Conservation (phyloP, 208 protist species). For the Angomonas deanei region DNA sequence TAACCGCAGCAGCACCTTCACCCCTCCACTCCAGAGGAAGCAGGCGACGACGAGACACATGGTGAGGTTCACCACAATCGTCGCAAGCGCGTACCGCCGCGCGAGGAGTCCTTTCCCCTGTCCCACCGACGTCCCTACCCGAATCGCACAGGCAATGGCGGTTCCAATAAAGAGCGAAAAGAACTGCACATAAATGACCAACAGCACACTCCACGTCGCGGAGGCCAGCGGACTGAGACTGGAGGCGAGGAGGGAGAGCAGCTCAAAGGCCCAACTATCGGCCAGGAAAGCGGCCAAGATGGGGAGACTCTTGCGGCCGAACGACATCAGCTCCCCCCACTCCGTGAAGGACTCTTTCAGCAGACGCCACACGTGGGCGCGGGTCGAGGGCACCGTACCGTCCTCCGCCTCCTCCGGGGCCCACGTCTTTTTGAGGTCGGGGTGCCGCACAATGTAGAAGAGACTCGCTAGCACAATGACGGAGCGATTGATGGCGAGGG, state of each 20-base stretch:
- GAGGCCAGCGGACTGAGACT: slow-evolving; percentile 13
- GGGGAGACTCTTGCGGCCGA: slow-evolving; percentile 18
- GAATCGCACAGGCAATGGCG: slow-evolving; percentile 13
- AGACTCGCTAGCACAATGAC: neutral
- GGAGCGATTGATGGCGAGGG: slow-evolving; percentile 19
- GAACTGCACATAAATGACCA: slow-evolving; percentile 22
- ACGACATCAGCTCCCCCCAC: slow-evolving; percentile 4
- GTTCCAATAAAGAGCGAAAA: slow-evolving; percentile 20
- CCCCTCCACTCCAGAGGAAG: slow-evolving; percentile 2
- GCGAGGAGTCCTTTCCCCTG: slow-evolving; percentile 16
- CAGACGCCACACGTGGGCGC: neutral
- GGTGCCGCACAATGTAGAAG: slow-evolving; percentile 1
- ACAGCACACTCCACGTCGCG: slow-evolving; percentile 19
- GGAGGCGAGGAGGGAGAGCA: slow-evolving; percentile 17
- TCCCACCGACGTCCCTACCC: slow-evolving; percentile 26
- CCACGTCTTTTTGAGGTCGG: slow-evolving; percentile 18
- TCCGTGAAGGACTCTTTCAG: neutral
- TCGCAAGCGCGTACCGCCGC: slow-evolving; percentile 13
- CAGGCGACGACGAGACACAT: neutral
- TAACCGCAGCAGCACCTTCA: neutral
- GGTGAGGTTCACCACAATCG: neutral
- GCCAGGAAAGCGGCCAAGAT: slow-evolving; percentile 20
- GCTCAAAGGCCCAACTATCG: slow-evolving; percentile 33
- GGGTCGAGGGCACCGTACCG: too few relatives aligned
- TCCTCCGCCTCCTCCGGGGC: neutral